Evolutionary conservation across 371 early-diverging fungal species (phyloP), one percentile per base, ranked within the genome.

Genomic region (Apophysomyces ossiformis): DNA sequence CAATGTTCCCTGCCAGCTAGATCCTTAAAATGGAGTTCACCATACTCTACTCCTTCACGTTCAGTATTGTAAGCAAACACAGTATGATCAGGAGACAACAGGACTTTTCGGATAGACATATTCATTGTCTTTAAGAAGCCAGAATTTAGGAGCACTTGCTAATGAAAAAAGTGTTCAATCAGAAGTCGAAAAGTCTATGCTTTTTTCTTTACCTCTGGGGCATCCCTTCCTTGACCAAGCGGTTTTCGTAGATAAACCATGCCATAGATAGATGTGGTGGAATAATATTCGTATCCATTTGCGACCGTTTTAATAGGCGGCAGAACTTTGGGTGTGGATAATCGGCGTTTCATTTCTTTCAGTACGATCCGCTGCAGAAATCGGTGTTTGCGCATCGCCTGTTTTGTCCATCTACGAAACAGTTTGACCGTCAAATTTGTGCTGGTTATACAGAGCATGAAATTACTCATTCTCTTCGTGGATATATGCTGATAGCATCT

Each of bases 241-340:
- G 73, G 77, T 54, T 81, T 82, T 57, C 89, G 75, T 44, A 86
- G 82, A 62, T 89, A 89, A 13, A 87, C 70, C 76, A 82, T 78
- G 9, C 89, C 89, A 67, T 81, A 74, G 1, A 79, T 63, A 38
- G 85, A 84, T 15, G 83, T 82, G n/a, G 77, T 78, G 7, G 87
- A 82, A 59, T 88, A 89, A 64, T 88, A 89, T 37, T 89, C 89
- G 26, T 83, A 89, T 15, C 87, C 89, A 60, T 84, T 70, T 0
- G 82, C 81, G 4, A 74, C 61, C 9, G 86, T 87, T 32, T 81
- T 83, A 37, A 89, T 60, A 3, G 89, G 87, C 1, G 84, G 81
- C 32, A 83, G 46, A 18, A 69, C 61, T 45, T 72, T 78, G 36
- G 73, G 76, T 12, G 82, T 80, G 58, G 81, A 68, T 21, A 87